Base-by-base conservation (phyloP, 2,329 filamentous ascomycete species). In the Aspergillus pseudoterreus region DNA sequence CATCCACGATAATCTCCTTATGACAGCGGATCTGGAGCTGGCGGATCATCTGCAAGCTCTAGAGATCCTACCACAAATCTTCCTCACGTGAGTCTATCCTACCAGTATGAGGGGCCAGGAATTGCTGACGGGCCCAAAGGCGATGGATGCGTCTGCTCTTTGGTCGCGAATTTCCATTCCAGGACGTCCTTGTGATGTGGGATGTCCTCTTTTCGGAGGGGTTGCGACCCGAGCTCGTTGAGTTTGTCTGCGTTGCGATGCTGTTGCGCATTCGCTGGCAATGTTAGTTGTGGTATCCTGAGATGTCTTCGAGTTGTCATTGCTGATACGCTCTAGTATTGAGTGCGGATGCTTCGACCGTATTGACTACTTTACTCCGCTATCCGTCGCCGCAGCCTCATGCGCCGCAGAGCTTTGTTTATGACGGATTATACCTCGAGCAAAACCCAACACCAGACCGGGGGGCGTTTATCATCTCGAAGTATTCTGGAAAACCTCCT, bases 101-200 rank as follows among this genome's bases (percentile, higher is more conserved):
- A n/a, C 15, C 15, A 19, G 43, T 17, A 22, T 14, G 32, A 12
- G 9, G 14, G 9, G 11, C 27, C 12, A 12, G 17, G 12, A 30
- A 43, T 45, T 17, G 10, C 35, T 53, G 57, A 46, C 43, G 54
- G 64, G 39, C 60, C 44, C 12, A 4, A 38, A 54, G 35, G 14
- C 90, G 94, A 51, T 99, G 94, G 94, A 88, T 97, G 52, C 84
- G 94, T 24, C 82, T 99, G 1, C 75, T 99, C 0, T 97, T 97
- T 65, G 92, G 92, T 45, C 83, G 94, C 58, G 94, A 99, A 68
- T 97, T 96, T 61, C 84, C 90, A 0, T 95, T 97, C 55, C 84
- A 92, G 49, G 84, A 95, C 55, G 81, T 92, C 38, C 80, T 99
- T 35, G 76, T 83, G 19, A 80, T 99, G 50, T 99, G 94, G 94